Base-by-base conservation (phyloP, 352 stramenopile genomes). In the Elongisporangium prolatum region DNA sequence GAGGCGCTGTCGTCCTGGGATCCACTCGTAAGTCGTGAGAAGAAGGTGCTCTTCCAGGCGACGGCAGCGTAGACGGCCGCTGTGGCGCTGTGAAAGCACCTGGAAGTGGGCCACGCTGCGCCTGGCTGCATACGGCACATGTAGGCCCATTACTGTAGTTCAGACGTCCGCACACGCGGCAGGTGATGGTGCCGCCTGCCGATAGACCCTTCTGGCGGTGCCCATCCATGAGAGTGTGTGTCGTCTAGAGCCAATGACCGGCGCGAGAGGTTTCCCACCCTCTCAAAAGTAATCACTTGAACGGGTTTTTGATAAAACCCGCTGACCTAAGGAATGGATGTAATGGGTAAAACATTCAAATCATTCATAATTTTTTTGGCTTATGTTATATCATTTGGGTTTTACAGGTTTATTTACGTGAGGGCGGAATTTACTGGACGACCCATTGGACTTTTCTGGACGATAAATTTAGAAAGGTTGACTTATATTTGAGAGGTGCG, bases 151-250 rank as follows among this genome's bases (percentile, higher is more conserved):
- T 13, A 52, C 56, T 75, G 52, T 79, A 84, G 51, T 79, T 84
- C 51, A 84, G 64, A 59, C 71, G 78, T 24, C 74, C 71, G 38
- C 74, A 84, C n/a, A 64, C 57, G 47, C 53, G 62, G 57, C 74
- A 84, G 16, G 65, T 72, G 13, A 80, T 61, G 25, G 20, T 54
- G 63, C 34, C 28, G 28, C 28, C 28, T 40, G 28, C 28, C 28
- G 28, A 40, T 13, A 40, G 28, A 40, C 28, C 28, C 5, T 9
- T 9, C 28, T 40, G 28, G 28, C 28, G 28, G 28, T 40, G 28
- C 28, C 28, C 28, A 40, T 40, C 28, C 28, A 40, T 40, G 28
- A 40, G 28, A 40, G 28, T 40, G 28, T 40, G 28, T 40, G 28
- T 40, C 28, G 28, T 40, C 28, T 14, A 40, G 28, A 40, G 28